Evolutionary conservation across 371 early-diverging fungal genomes (phyloP), one percentile per base, ranked within the genome.

Genomic region (Furculomyces boomerangus): DNA sequence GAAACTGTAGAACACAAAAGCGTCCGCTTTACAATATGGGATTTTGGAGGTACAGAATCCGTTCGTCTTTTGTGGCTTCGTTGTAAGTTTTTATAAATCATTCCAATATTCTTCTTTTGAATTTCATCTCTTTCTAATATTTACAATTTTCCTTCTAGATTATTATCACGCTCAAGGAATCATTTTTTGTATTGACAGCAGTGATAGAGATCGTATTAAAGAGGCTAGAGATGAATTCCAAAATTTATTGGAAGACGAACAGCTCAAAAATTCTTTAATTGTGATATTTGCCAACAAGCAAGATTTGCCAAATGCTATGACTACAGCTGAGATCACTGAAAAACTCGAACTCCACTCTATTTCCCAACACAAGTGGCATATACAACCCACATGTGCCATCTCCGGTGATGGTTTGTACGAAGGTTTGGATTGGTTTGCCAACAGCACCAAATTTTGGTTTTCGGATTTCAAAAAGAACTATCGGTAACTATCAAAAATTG

Each of bases 1-100:
- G 45, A 20, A 45, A 45, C 20, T 26, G 26, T 45, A 45, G 10
- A 8, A 13, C 22, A 24, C 24, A 45, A 26, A 24, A 26, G 22
- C 10, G 45, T 45, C 20, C 3, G n/a, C 7, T 24, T 26, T 10
- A 45, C 3, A 7, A 10, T 50, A 35, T 93, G 96, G 49, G 97
- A 96, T 76, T 80, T 96, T 57, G 97, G 97, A 50, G 97, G 94
- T 60, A 90, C 90, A 72, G 90, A 89, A 63, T 90, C 88, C 72
- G 93, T 95, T 63, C 81, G 96, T 61, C 85, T 87, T 31, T 71
- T 87, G 70, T 90, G 89, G 89, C 74, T 86, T 56, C 86, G 86
- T 70, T 89, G n/a, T n/a, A n/a, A n/a, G n/a, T n/a, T n/a, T n/a
- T n/a, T n/a, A n/a, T n/a, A n/a, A n/a, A n/a, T n/a, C n/a, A n/a